Conservation (phyloP, 805 yeast genomes). For the Pichia membranifaciens region DNA sequence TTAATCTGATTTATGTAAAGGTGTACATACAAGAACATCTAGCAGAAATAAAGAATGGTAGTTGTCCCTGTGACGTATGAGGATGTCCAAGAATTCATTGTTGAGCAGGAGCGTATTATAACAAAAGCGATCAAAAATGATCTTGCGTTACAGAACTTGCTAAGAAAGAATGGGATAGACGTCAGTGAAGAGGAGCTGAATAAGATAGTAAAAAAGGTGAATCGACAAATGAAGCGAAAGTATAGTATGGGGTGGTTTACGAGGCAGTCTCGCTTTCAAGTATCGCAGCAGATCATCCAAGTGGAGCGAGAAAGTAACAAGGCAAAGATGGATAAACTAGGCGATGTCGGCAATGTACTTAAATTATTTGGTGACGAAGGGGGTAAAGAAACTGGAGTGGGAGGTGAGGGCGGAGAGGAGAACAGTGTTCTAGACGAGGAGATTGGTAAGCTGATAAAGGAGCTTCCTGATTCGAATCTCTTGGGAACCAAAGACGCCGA, state of each 20-base stretch:
- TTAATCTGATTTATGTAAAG: too few relatives aligned
- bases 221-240: constrained; percentile 11
- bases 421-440: constrained; percentile 3
- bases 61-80: constrained; percentile 20
- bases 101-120: constrained; percentile 20
- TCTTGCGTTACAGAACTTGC: constrained; percentile 9
- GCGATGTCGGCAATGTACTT: constrained; percentile 25
- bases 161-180: constrained; percentile 9
- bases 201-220: constrained; percentile 1
- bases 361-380: constrained; percentile 15
- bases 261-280: constrained; percentile 27
- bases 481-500: constrained; percentile 18
- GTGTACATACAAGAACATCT: too few relatives aligned
- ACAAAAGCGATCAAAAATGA: constrained; percentile 18
- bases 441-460: constrained; percentile 25
- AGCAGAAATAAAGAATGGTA: neutral
- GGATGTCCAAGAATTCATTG: constrained; percentile 22
- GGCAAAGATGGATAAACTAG: constrained; percentile 18
- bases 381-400: too few relatives aligned
- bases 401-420: neutral
- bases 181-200: constrained; percentile 10
- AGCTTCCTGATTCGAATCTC: constrained; percentile 26
- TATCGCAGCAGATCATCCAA: constrained; percentile 26
- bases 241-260: constrained; percentile 23
- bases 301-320: constrained; percentile 18